Base-by-base conservation (phyloP, 371 early-diverging fungal species). In the Rhizopus sp. region DNA sequence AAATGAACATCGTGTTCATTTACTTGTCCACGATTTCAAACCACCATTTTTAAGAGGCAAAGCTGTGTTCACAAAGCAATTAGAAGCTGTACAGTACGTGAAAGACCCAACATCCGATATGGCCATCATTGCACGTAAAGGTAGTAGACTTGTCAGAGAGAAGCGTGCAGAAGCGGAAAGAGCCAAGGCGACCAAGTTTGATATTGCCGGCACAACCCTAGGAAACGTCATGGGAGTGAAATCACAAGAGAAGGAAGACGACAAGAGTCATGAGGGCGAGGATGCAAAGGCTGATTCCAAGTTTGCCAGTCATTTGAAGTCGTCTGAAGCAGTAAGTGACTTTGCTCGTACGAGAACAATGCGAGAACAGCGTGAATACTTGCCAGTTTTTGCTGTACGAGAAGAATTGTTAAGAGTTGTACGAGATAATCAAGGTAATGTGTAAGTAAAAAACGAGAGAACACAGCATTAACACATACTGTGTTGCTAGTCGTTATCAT, bases 201-300 rank as follows among this genome's bases (percentile, higher is more conserved):
- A 95, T 15, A 60, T 96, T 38, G 91, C 93, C 0, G 97, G 98
- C 47, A 95, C 98, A 0, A 83, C 86, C 1, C 76, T 98, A 8
- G 98, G 98, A 5, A 96, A 97, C 65, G 92, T 98, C 12, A 91
- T 97, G 95, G 98, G 98, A 23, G 76, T 97, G 8, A 79, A 60
- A 52, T 73, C 40, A 76, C 85, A 13, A 77, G 81, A 37, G 77
- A 66, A 31, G 68, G 73, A 62, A 48, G 67, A 57, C n/a, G 38
- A 33, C 37, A 32, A 46, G 10, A 30, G 0, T 13, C 33, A 39
- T 7, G 68, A 53, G 8, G 35, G 55, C 1, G 73, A 65, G 9
- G 70, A 66, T 12, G 69, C 59, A 44, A 82, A 75, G 41, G 78
- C 76, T 16, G 93, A 92, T 12, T 87, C 92, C 13, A 78, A 91